Conservation (phyloP, 163 green algal genomes). For the Scenedesmus sp. region DNA sequence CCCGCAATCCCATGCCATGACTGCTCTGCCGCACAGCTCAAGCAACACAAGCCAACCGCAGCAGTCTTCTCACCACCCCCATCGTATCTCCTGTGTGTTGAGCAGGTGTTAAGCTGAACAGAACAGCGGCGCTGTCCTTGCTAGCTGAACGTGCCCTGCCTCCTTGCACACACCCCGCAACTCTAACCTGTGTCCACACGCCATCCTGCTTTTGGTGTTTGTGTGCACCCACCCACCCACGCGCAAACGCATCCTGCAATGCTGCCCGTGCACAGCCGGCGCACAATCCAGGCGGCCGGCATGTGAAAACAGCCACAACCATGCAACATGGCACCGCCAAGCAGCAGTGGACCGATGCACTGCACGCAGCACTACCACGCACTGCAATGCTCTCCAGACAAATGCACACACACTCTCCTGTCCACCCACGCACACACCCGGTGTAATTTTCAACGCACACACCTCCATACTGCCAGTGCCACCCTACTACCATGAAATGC, state of each 20-base stretch:
- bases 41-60: not conserved
- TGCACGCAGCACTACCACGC: not conserved
- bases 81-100: not conserved
- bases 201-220: slow-evolving; percentile 1
- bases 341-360: not conserved
- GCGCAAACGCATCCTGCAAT: not conserved
- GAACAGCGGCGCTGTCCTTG: not conserved
- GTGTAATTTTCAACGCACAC: not conserved
- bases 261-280: not conserved
- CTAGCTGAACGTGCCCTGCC: not conserved
- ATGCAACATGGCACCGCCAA: not conserved
- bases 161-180: not conserved
- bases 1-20: no score
- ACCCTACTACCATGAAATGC: not conserved
- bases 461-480: not conserved
- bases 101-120: not conserved
- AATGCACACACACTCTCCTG: not conserved
- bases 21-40: not conserved
- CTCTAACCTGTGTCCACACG: not conserved
- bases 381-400: not conserved
- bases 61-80: no score
- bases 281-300: not conserved
- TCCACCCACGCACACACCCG: not conserved
- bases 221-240: not conserved
- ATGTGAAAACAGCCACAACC: not conserved